Conservation (phyloP, 345 rosid species). For the Nephelium lappaceum region DNA sequence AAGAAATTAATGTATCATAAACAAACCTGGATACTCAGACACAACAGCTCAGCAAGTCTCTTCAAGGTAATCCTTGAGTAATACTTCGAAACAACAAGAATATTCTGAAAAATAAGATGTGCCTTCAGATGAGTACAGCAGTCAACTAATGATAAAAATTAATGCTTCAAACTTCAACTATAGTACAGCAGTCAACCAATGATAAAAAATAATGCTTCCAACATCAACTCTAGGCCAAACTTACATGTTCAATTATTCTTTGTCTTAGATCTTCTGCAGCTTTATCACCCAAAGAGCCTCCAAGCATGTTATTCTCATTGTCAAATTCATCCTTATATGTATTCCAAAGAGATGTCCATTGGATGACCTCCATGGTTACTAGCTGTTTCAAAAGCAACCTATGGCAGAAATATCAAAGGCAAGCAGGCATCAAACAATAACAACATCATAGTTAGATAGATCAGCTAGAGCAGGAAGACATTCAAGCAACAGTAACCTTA, state of each 20-base stretch:
- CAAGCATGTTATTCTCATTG: conserved; percentile 76
- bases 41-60: conserved; percentile 90
- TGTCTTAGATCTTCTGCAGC: conserved; percentile 93
- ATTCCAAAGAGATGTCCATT: conserved; percentile 95
- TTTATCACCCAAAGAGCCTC: conserved; percentile 87
- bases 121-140: background rate
- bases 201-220: conserved; percentile 4
- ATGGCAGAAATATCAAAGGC: conserved; percentile 15
- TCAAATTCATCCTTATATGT: conserved; percentile 83
- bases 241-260: conserved; percentile 95
- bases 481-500: background rate
- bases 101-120: conserved; percentile 66
- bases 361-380: conserved; percentile 97
- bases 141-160: background rate
- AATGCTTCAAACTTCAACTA: background rate
- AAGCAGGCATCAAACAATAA: background rate
- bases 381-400: conserved; percentile 86
- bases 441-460: background rate
- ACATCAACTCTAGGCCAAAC: conserved; percentile 8
- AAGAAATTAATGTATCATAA: conserved; percentile 1
- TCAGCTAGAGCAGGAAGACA: background rate
- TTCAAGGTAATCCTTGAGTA: conserved; percentile 83
- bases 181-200: background rate
- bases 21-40: conserved; percentile 75
- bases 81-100: conserved; percentile 93